Percentiles rank a stretch among this genome's conserved stretches.
phyloP scores from a whole-genome alignment of 768 basidiomycete genomes.

The Russula compacta region DNA sequence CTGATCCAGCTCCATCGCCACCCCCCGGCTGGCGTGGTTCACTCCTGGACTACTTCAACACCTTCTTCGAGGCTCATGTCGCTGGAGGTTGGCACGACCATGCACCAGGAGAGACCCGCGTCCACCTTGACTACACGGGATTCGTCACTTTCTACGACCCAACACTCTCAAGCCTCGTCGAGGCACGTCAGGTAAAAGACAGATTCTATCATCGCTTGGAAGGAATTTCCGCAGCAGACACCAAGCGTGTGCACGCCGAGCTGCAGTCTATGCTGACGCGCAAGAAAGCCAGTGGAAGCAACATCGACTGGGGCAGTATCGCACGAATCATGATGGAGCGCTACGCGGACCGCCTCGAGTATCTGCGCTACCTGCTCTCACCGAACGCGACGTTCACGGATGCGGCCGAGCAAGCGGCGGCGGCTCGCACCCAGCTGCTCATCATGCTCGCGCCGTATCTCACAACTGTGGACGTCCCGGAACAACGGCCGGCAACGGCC shows the following conservation, averaged over 20 bases:
- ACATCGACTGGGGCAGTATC: conserved; percentile 36
- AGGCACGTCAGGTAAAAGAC: conserved; percentile 25
- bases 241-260: conserved; percentile 19
- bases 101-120: conserved; percentile 37
- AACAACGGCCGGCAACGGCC: background rate
- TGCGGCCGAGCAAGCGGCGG: background rate
- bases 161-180: conserved; percentile 29
- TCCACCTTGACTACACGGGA: conserved; percentile 34
- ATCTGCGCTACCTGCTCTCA: conserved; percentile 30
- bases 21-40: conserved; percentile 18
- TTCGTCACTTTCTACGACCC: conserved; percentile 39
- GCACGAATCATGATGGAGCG: conserved; percentile 33
- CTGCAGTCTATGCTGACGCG: conserved; percentile 25
- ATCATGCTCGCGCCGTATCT: conserved; percentile 26
- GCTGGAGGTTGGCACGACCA: conserved; percentile 35
- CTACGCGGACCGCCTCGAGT: conserved; percentile 35
- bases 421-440: conserved; percentile 8
- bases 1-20: background rate
- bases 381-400: conserved; percentile 16
- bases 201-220: conserved; percentile 31
- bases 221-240: conserved; percentile 28
- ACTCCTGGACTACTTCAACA: background rate
- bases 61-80: conserved; percentile 23
- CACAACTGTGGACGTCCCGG: conserved; percentile 13
- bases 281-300: conserved; percentile 22